Base-by-base conservation (phyloP, 495 filamentous ascomycete genomes). In the Bacidia rubella region DNA sequence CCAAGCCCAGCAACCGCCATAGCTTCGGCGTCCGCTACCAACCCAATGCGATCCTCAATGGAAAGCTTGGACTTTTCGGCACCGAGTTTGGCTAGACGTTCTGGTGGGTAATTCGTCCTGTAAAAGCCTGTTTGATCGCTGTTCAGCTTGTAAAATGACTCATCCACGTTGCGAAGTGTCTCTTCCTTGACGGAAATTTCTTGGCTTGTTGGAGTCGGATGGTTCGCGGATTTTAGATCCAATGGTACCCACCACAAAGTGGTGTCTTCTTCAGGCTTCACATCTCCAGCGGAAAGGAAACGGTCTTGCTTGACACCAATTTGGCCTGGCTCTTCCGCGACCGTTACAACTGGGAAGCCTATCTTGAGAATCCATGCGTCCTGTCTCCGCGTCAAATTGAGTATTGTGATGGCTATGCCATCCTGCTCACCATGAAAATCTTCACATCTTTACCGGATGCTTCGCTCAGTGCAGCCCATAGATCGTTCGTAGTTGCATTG, bases 211-310 rank as follows among this genome's bases (percentile, higher is more conserved):
- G 81, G 74, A 47, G 77, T 72, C 22, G 52, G 53, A 49, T 69
- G 53, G 48, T 68, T 51, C 15, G 69, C 75, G 10, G 78, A 75
- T 60, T 81, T 83, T 42, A 98, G 70, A 21, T 83, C 82, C 12
- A 97, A 74, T 17, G 92, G 92, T 58, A 96, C 78, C 90, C 92
- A 96, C 92, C 92, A 98, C n/a, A 76, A 80, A 1, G 87, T 94
- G 62, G 84, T 65, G 65, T 98, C 88, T 49, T 98, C 92, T 60
- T 88, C 81, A 3, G 87, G 80, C 62, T 87, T 94, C 43, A 85
- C 83, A 64, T 97, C 92, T 12, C 92, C 92, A 25, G 87, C 89
- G 39, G 81, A 83, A 15, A 98, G 72, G 74, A 95, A 98, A 53
- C 92, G 83, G 41, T 73, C 80, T 67, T 98, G 92, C 51, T 82